These are phyloP conservation scores for Trichoderma simmonsii DNA, from an alignment of 2,329 filamentous ascomycete species.

Conservation along the genomic window DNA sequence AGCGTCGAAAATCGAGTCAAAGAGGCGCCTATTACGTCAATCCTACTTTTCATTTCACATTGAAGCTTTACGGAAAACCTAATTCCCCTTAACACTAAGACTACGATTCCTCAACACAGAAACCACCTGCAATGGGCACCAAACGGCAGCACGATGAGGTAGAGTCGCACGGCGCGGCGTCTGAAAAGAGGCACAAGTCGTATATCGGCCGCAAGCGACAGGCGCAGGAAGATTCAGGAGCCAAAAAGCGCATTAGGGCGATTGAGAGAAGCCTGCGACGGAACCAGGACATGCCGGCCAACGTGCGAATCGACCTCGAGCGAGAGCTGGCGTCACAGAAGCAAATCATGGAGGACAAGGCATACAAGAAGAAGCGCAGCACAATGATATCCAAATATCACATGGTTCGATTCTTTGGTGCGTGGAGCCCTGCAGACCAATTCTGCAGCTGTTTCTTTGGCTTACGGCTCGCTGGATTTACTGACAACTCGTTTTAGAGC, in stretches of 20 bases:
- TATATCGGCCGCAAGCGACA: slow-evolving; percentile 37
- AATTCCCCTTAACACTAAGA: background rate
- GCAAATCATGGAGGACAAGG: slow-evolving; percentile 58
- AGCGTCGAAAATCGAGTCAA: background rate
- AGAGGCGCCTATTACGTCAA: background rate
- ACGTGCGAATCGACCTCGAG: slow-evolving; percentile 66
- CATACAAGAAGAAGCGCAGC: slow-evolving; percentile 59
- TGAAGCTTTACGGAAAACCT: background rate
- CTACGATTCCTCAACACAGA: background rate
- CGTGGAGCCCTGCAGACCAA: background rate
- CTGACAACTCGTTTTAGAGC: slow-evolving; percentile 45
- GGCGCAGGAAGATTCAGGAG: slow-evolving; percentile 49
- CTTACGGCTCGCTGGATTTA: background rate
- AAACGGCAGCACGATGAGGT: slow-evolving; percentile 34
- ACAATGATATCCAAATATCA: slow-evolving; percentile 77
- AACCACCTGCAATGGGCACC: slow-evolving; percentile 28
- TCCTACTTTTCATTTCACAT: too few species aligned
- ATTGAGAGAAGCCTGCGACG: slow-evolving; percentile 64
- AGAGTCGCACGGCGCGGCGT: slow-evolving; percentile 20
- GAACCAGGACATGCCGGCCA: slow-evolving; percentile 61
- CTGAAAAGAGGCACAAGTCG: slow-evolving; percentile 35
- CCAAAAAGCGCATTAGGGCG: slow-evolving; percentile 70
- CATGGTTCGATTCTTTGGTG: slow-evolving; percentile 82
- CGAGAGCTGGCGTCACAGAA: slow-evolving; percentile 66
- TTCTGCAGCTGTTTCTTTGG: slow-evolving; percentile 4